phyloP scores from a whole-genome alignment of 495 filamentous ascomycete species.

The Penicillium cinerascens region DNA sequence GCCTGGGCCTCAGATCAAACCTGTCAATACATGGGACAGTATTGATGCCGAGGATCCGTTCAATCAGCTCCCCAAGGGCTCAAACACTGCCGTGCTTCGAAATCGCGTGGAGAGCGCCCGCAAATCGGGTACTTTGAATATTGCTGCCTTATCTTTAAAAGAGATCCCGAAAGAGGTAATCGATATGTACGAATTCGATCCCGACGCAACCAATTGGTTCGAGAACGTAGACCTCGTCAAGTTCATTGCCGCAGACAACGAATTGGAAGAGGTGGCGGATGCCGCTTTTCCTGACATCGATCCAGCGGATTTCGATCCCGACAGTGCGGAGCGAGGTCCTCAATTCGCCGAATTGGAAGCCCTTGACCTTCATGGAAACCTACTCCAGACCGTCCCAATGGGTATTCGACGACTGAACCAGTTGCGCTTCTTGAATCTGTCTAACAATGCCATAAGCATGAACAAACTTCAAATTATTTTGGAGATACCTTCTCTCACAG shows the following conservation, averaged over 20 bases:
- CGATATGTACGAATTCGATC: slow-evolving; percentile 79
- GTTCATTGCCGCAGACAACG: slow-evolving; percentile 89
- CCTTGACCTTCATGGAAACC: slow-evolving; percentile 84
- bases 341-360: slow-evolving; percentile 82
- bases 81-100: slow-evolving; percentile 60
- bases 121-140: slow-evolving; percentile 80
- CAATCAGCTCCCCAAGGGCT: slow-evolving; percentile 58
- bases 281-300: slow-evolving; percentile 72
- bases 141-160: slow-evolving; percentile 77
- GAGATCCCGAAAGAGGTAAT: slow-evolving; percentile 80
- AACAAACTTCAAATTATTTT: slow-evolving; percentile 66
- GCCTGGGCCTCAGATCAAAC: slow-evolving; percentile 13
- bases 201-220: slow-evolving; percentile 71
- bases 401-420: slow-evolving; percentile 69
- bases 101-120: slow-evolving; percentile 74
- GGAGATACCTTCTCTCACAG: slow-evolving; percentile 65
- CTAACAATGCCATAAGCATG: slow-evolving; percentile 74
- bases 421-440: slow-evolving; percentile 79
- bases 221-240: slow-evolving; percentile 90
- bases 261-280: slow-evolving; percentile 70
- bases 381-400: slow-evolving; percentile 62
- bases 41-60: slow-evolving; percentile 63
- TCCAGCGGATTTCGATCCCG: slow-evolving; percentile 49
- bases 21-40: slow-evolving; percentile 36
- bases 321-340: slow-evolving; percentile 62